These are phyloP conservation scores for Dipteronia dyeriana DNA, from an alignment of 345 rosid genomes.

Conservation along the genomic window DNA sequence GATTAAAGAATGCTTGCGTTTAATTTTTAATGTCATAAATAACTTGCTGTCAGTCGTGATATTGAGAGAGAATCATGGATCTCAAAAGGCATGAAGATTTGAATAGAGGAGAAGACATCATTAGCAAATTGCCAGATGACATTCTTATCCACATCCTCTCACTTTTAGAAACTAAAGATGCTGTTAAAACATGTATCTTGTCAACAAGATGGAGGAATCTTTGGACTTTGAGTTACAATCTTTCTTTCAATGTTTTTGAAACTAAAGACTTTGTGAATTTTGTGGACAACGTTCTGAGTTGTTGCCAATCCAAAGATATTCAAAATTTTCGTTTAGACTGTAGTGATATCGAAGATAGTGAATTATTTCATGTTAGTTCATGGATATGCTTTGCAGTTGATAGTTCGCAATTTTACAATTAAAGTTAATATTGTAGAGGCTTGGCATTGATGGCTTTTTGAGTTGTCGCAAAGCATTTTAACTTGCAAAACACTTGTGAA, in stretches of 20 bases:
- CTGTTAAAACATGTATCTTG: not conserved
- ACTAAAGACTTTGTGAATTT: not conserved
- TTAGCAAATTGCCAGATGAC: conserved; percentile 5
- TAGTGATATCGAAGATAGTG: not conserved
- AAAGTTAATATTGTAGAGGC: too few species aligned
- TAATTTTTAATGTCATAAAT: not conserved
- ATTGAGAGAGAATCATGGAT: not conserved
- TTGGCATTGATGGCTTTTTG: not conserved
- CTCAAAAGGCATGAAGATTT: not conserved
- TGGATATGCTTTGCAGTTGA: not conserved
- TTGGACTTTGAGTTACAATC: not conserved
- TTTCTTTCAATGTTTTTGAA: not conserved
- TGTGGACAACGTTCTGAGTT: not conserved
- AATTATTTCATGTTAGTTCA: not conserved
- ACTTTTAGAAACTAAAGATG: not conserved
- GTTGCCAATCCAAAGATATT: not conserved
- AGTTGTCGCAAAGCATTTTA: not conserved
- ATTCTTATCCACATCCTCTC: conserved; percentile 23
- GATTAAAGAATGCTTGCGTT: too few species aligned
- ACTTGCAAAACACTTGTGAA: not conserved
- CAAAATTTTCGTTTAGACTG: conserved; percentile 6
- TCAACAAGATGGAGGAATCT: conserved; percentile 23
- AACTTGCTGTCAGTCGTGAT: not conserved
- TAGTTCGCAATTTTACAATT: not conserved
- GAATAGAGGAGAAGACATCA: not conserved